Evolutionary conservation across 2,329 filamentous ascomycete species (phyloP).

Genomic region (Diaporthe ampelina): DNA sequence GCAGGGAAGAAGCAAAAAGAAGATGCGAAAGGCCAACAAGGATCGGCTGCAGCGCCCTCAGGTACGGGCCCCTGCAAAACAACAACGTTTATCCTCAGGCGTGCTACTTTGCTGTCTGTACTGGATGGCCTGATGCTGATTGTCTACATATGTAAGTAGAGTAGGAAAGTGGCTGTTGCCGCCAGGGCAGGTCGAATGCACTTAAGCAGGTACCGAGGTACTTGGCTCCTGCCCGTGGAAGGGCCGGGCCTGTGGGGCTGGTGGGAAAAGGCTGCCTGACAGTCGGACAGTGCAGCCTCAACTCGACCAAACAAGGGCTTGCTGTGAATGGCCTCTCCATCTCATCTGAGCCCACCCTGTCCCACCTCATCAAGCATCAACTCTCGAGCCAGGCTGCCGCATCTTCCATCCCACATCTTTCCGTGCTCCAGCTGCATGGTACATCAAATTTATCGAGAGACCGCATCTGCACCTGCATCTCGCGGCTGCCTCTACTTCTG

Average conservation of each 20-base stretch:
- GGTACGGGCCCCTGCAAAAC: too few species aligned
- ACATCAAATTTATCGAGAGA: conserved; percentile 23
- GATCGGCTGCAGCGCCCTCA: neutral
- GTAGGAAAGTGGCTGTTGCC: neutral
- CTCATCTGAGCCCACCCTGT: neutral
- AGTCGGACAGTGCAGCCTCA: neutral
- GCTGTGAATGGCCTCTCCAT: neutral
- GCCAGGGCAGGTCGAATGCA: neutral
- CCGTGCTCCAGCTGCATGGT: conserved; percentile 18
- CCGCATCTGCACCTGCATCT: conserved; percentile 17
- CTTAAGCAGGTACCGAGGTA: neutral
- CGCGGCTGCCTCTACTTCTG: conserved; percentile 8
- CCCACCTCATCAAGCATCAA: neutral
- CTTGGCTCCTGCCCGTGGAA: neutral
- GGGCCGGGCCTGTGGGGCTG: neutral
- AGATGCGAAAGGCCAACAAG: neutral
- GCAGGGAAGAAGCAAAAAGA: conserved; percentile 6
- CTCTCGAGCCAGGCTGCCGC: neutral
- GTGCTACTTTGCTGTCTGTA: neutral
- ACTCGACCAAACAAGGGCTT: neutral
- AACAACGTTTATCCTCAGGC: neutral
- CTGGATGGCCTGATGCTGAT: neutral
- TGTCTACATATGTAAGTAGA: neutral
- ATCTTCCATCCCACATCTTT: neutral
- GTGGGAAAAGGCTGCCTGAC: neutral